Percentiles rank a stretch among this genome's conserved stretches.
phyloP scores from a whole-genome alignment of 2,329 filamentous ascomycete genomes.

The Dactylonectria estremocensis region DNA sequence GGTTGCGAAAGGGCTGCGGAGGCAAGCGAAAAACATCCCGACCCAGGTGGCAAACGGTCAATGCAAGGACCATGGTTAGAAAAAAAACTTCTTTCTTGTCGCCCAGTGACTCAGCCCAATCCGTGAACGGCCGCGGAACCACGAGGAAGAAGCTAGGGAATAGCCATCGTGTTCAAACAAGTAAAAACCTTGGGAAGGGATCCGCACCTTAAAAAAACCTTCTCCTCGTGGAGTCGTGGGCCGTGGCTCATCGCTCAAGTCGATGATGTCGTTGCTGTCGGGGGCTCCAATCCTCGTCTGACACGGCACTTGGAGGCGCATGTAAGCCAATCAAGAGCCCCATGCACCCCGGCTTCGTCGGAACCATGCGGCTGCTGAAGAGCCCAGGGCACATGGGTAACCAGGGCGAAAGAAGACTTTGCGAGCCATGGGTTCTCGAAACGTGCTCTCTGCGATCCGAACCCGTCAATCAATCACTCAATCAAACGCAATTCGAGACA shows the following conservation, averaged over 20 bases:
- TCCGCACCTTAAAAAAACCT: constrained; percentile 28
- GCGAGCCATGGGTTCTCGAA: constrained; percentile 40
- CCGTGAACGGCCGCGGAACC: neutral
- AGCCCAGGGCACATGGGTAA: neutral
- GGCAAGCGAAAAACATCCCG: neutral
- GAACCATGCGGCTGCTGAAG: constrained; percentile 38
- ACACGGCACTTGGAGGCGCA: constrained; percentile 41
- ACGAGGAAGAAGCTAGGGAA: constrained; percentile 22
- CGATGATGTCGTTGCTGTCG: constrained; percentile 32
- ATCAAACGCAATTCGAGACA: constrained; percentile 29
- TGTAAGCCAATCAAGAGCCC: constrained; percentile 40
- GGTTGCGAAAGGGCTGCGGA: constrained; percentile 16
- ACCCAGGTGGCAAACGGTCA: constrained; percentile 9
- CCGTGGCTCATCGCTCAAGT: constrained; percentile 30
- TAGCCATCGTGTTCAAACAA: constrained; percentile 8
- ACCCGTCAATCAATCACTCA: constrained; percentile 28
- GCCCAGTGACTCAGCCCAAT: constrained; percentile 15
- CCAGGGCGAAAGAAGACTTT: constrained; percentile 10
- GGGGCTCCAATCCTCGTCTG: constrained; percentile 40
- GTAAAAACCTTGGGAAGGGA: constrained; percentile 10
- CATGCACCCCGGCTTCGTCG: constrained; percentile 41
- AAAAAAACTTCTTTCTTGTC: neutral
- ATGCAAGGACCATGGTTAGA: constrained; percentile 14
- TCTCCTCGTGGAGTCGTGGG: too few relatives aligned
- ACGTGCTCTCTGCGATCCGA: constrained; percentile 35